Base-by-base conservation (phyloP, 176 grass and related monocot species). In the Alloteropsis semialata region DNA sequence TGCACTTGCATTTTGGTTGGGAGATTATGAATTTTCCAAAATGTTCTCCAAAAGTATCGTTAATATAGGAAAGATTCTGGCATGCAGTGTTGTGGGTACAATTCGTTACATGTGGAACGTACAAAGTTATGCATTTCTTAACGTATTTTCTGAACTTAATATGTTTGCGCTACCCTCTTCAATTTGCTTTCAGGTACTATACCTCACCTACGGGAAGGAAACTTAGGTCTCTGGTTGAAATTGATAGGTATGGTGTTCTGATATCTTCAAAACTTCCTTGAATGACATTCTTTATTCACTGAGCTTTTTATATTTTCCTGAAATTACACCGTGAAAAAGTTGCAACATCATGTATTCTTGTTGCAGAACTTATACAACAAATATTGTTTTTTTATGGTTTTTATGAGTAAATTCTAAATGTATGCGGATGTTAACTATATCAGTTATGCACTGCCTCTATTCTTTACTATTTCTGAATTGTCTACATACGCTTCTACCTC, bases 191-290 rank as follows among this genome's bases (percentile, higher is more conserved):
- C 92, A 94, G 92, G 72, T 94, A 94, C 75, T 91, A 94, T 75
- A 85, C 76, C 84, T 66, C 92, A 85, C 92, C 92, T 82, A 82
- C 92, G 57, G 89, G 84, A 22, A 94, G 87, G 87, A 94, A 86
- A 77, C 50, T 94, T 69, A 74, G 92, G 72, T 94, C 92, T 54
- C 79, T 89, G 76, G 92, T 94, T 87, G 92, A 94, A 86, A 30
- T 94, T 81, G 89, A 94, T 70, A 91, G 81, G 92, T 94, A 85
- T 36, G 42, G 8, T 42, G 58, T 61, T 18, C 25, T n/a, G 15
- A 41, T 69, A 76, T 79, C n/a, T 19, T 77, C 17, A 74, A 49
- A 37, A 8, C 65, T n/a, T 29, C 12, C 18, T 81, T 24, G 16
- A 46, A 13, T 37, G 14, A 32, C 36, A 46, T 75, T 64, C 14